Evolutionary conservation across 805 yeast species (phyloP), one percentile per base, ranked within the genome.

Genomic region (Pichia nanzhaoensis): DNA sequence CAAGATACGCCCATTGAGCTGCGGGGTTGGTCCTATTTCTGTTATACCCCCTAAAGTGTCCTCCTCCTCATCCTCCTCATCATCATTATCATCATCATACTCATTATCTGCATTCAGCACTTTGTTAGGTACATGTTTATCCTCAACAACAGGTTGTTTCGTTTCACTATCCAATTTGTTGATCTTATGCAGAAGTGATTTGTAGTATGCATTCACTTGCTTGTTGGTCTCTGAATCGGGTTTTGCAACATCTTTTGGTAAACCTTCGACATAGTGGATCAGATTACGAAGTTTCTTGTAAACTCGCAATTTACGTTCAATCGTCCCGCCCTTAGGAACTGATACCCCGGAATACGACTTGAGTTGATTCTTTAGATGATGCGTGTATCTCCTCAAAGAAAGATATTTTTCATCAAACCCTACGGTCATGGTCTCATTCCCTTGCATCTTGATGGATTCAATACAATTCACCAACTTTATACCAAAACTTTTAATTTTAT

Each of bases 1-100:
- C 30, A 84, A 59, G 0, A 85, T 84, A 44, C 82, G 74, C 0
- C 96, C 96, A 49, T 81, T 72, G 9, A 86, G 72, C 54, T 87
- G 95, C 0, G 96, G 96, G 0, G 96, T 87, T 1, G 96, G 96
- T 0, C 95, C 95, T 12, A 86, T 58, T 48, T 78, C 84, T 20
- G 44, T 48, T 8, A 39, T 28, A 4, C 28, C 28, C 9, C 9
- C 28, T 10, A 24, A 10, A 24, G 10, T 7, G 28, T 24, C 28
- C 6, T 24, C 28, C 28, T 24, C 10, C 10, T 45, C 48, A 9
- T 45, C 44, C 21, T 49, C 49, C 17, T 52, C 40, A 16, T 40
- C 46, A 5, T 49, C 39, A 24, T 45, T 44, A 4, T 39, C 44
- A 14, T 38, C 40, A 18, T 39, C 28, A n/a, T 10, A 13, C 16